phyloP scores from a whole-genome alignment of 371 early-diverging fungal species.

The Choanephora cucurbitarum region DNA sequence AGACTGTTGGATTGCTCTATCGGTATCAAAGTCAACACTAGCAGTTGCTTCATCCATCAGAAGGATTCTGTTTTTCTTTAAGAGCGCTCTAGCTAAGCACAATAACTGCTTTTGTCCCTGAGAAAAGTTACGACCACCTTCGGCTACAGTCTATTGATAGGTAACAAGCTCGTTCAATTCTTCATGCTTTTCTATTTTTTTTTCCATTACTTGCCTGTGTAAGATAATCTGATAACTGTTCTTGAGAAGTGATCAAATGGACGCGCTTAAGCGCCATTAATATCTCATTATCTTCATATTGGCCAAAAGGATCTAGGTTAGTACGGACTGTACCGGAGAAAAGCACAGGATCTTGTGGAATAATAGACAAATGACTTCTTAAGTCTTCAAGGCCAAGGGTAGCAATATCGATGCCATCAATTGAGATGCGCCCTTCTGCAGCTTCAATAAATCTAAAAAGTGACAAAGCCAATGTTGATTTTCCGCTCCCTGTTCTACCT shows the following conservation, averaged over 20 bases:
- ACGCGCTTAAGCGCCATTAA: constrained; percentile 65
- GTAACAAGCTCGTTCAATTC: constrained; percentile 3
- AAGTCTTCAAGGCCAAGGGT: constrained; percentile 71
- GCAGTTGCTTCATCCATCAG: constrained; percentile 64
- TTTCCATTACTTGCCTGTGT: constrained; percentile 76
- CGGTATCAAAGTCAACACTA: constrained; percentile 68
- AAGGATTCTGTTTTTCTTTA: constrained; percentile 54
- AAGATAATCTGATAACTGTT: too few species aligned
- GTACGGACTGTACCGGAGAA: constrained; percentile 68
- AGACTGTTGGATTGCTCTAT: constrained; percentile 61
- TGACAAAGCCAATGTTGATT: constrained; percentile 72
- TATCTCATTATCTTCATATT: constrained; percentile 59
- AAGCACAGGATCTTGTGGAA: constrained; percentile 76
- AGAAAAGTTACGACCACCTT: constrained; percentile 76
- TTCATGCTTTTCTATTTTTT: constrained; percentile 30
- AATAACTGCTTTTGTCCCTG: constrained; percentile 86
- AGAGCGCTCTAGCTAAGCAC: constrained; percentile 78
- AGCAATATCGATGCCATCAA: constrained; percentile 76
- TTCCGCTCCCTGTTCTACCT: constrained; percentile 79
- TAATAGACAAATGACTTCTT: constrained; percentile 69
- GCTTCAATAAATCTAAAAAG: constrained; percentile 78
- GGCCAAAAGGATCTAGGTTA: constrained; percentile 70
- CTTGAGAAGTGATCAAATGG: constrained; percentile 53
- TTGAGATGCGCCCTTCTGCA: constrained; percentile 61
- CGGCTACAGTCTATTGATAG: constrained; percentile 43